Conservation (phyloP, 108 stramenopile species). For the Discostella pseudostelligera region DNA sequence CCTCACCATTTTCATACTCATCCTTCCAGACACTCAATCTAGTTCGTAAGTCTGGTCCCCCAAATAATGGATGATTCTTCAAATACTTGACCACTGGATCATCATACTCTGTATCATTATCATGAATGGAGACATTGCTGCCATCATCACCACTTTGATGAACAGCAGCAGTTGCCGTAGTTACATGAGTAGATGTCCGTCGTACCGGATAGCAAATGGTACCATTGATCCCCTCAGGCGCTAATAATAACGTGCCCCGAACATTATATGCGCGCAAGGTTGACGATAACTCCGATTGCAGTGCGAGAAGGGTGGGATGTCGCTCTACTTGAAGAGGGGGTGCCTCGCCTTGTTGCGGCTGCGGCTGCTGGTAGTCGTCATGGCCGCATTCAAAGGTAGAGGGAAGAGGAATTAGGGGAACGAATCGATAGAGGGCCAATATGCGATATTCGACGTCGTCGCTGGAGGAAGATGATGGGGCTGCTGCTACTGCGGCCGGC, state of each 20-base stretch:
- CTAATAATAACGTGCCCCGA: constrained; percentile 65
- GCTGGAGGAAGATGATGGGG: no score
- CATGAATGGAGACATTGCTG: no score
- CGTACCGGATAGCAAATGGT: constrained; percentile 75
- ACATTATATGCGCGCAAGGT: constrained; percentile 28
- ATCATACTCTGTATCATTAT: constrained; percentile 16
- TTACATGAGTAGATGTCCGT: no score
- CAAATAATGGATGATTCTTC: constrained; percentile 24
- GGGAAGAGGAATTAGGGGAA: constrained; percentile 11
- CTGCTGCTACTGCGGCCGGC: no score
- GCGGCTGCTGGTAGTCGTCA: neutral
- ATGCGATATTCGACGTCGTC: constrained; percentile 12
- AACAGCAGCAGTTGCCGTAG: constrained; percentile 4
- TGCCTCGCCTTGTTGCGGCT: neutral
- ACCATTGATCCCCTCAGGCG: constrained; percentile 83
- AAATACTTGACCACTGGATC: constrained; percentile 38
- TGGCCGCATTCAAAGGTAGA: no score
- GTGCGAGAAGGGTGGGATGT: constrained; percentile 12
- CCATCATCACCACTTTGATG: constrained; percentile 5
- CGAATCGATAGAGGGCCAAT: constrained; percentile 32
- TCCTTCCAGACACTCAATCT: constrained; percentile 35
- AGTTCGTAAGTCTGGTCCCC: constrained; percentile 24
- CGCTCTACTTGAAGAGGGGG: constrained; percentile 10
- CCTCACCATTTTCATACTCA: neutral
- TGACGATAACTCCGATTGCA: constrained; percentile 19